Evolutionary conservation across 169 alveolate genomes (phyloP), one percentile per base, ranked within the genome.

Genomic region (Plasmodium berghei): DNA sequence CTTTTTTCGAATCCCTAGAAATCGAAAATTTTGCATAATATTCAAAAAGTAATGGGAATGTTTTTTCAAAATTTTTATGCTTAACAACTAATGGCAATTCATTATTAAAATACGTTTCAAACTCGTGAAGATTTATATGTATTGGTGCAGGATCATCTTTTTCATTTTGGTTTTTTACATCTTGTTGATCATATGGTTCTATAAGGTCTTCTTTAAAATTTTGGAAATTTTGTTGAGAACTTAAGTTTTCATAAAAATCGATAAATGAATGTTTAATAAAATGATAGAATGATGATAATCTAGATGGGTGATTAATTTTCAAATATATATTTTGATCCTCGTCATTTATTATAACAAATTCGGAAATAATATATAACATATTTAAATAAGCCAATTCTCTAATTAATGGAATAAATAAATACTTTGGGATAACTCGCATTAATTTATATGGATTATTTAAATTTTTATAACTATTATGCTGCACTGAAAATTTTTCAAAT

Each of bases 221-320:
- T 66, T 87, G 73, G 66, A 87, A 87, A 58, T 87, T 70, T 64
- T 64, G 85, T 26, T 54, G 48, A 22, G 22, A 14, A 42, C 85
- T 55, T 69, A 87, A 59, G 55, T 73, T 55, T 20, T 87, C 87
- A 58, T 87, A 87, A 74, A 87, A 87, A 40, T 80, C 80, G 10
- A 77, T 55, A 61, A 94, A 74, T 66, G 92, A 94, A 73, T 89
- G 72, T 49, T 92, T 90, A 46, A 94, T 88, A 54, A 94, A 74
- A 77, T 94, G 95, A 87, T 94, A 77, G 80, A 94, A 94, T n/a
- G 96, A 67, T 24, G 93, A 88, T 10, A 94, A 87, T 72, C 96
- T 40, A 54, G 96, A 92, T 9, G 96, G 96, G 56, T 94, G 96
- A 64, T 88, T 92, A 18, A 26, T 1, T 22, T 91, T 93, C 8